phyloP scores from a whole-genome alignment of 2,329 filamentous ascomycete genomes.

The Elsinoe fawcettii region DNA sequence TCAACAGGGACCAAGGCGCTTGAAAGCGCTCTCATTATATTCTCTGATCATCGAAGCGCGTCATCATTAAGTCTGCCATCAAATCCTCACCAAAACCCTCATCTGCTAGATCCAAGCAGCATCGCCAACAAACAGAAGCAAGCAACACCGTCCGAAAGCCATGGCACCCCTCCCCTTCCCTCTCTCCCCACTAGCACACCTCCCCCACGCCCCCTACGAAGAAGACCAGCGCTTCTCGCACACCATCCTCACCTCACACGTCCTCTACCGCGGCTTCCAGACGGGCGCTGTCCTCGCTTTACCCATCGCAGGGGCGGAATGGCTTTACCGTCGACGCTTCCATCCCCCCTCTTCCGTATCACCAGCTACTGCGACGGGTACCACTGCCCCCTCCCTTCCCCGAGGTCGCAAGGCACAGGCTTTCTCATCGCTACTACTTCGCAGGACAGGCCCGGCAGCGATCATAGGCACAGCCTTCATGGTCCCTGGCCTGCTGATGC shows the following conservation, averaged over 20 bases:
- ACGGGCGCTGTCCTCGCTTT: conserved; percentile 44
- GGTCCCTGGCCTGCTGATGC: conserved; percentile 36
- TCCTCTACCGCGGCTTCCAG: conserved; percentile 50
- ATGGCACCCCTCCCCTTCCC: conserved; percentile 43
- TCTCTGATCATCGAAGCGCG: no score
- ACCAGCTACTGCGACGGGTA: neutral
- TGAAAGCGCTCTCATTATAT: no score
- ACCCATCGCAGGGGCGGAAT: conserved; percentile 29
- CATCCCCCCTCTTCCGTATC: conserved; percentile 15
- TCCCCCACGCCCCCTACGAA: conserved; percentile 50
- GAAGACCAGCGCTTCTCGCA: conserved; percentile 54
- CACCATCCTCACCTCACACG: conserved; percentile 53
- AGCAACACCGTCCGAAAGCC: no score
- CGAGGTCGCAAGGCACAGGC: neutral
- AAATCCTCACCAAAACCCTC: no score
- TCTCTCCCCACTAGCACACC: conserved; percentile 19
- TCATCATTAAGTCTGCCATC: no score
- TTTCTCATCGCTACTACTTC: neutral
- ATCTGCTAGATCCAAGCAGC: no score
- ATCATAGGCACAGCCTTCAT: conserved; percentile 40
- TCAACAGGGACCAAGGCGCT: no score
- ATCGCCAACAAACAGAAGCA: no score
- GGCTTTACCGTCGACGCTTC: conserved; percentile 21
- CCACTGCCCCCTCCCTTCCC: neutral
- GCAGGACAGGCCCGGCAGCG: conserved; percentile 31